phyloP scores from a whole-genome alignment of 768 basidiomycete genomes.

The Tephrocybe sp. region DNA sequence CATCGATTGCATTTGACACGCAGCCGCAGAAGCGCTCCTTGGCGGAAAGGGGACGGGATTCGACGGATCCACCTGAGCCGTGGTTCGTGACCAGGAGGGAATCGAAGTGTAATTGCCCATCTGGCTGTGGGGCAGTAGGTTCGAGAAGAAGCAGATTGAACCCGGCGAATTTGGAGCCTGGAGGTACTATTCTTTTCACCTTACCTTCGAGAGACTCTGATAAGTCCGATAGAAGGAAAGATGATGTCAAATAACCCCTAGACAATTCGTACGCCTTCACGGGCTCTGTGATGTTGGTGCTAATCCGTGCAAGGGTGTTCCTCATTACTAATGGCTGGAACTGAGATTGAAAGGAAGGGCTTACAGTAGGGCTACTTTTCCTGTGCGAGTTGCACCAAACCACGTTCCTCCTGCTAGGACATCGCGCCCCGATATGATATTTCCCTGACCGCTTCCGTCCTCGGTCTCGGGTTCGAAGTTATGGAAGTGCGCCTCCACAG shows the following conservation, averaged over 20 bases:
- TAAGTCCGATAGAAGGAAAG: conserved; percentile 59
- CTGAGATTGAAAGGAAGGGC: conserved; percentile 25
- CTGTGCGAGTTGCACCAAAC: conserved; percentile 68
- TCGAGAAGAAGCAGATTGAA: conserved; percentile 77
- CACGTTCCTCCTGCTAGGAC: conserved; percentile 74
- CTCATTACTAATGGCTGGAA: conserved; percentile 14
- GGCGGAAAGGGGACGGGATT: conserved; percentile 47
- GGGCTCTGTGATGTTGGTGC: conserved; percentile 86
- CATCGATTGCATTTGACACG: conserved; percentile 76
- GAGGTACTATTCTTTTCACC: conserved; percentile 42
- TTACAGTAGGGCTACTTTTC: conserved; percentile 71
- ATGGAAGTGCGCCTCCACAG: conserved; percentile 64
- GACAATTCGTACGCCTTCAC: conserved; percentile 47
- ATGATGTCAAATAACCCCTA: conserved; percentile 65
- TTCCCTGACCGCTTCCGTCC: conserved; percentile 24
- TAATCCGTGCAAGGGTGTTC: conserved; percentile 32
- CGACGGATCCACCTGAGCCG: conserved; percentile 63
- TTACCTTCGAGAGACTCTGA: conserved; percentile 47
- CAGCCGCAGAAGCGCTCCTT: conserved; percentile 53
- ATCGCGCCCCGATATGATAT: conserved; percentile 75
- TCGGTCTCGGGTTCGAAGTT: conserved; percentile 47
- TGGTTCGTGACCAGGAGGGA: conserved; percentile 63
- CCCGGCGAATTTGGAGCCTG: conserved; percentile 62
- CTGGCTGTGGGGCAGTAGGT: conserved; percentile 29
- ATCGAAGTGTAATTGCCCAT: conserved; percentile 42